These are phyloP conservation scores for Malbranchea cinnamomea DNA, from an alignment of 2,329 filamentous ascomycete genomes.

Conservation along the genomic window DNA sequence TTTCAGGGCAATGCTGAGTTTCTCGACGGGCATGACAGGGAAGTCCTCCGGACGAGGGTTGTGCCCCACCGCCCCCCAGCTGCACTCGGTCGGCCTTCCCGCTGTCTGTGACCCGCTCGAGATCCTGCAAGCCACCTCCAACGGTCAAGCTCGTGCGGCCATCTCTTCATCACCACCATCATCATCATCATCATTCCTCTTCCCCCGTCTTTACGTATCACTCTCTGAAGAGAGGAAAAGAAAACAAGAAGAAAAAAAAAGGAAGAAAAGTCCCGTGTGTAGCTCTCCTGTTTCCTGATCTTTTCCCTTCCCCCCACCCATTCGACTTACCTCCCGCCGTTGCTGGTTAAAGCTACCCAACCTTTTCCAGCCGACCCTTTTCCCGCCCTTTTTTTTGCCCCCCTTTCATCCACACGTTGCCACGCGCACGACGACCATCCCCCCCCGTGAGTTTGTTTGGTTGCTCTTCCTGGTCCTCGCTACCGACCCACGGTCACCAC, in stretches of 20 bases:
- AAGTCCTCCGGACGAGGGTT: constrained; percentile 51
- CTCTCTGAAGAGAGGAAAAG: neutral
- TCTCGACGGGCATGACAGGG: constrained; percentile 52
- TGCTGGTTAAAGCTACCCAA: neutral
- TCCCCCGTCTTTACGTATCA: too few relatives aligned
- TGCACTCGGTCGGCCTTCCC: too few relatives aligned
- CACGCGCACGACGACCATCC: neutral
- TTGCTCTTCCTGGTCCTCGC: too few relatives aligned
- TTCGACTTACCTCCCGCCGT: neutral
- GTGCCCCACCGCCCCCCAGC: too few relatives aligned
- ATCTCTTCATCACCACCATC: too few relatives aligned
- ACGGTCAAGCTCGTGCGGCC: too few relatives aligned
- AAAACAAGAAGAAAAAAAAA: neutral
- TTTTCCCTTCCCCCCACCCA: neutral
- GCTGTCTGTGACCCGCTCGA: too few relatives aligned
- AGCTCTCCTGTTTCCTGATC: neutral
- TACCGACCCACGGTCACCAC: too few relatives aligned
- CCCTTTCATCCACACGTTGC: neutral
- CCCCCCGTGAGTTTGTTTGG: too few relatives aligned
- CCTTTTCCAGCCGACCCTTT: neutral
- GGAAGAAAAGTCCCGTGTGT: constrained; percentile 1
- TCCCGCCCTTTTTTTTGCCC: neutral
- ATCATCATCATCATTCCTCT: too few relatives aligned
- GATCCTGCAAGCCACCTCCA: too few relatives aligned
- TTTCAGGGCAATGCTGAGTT: constrained; percentile 34